Conservation (phyloP, 495 filamentous ascomycete genomes). For the Rhypophila decipiens region DNA sequence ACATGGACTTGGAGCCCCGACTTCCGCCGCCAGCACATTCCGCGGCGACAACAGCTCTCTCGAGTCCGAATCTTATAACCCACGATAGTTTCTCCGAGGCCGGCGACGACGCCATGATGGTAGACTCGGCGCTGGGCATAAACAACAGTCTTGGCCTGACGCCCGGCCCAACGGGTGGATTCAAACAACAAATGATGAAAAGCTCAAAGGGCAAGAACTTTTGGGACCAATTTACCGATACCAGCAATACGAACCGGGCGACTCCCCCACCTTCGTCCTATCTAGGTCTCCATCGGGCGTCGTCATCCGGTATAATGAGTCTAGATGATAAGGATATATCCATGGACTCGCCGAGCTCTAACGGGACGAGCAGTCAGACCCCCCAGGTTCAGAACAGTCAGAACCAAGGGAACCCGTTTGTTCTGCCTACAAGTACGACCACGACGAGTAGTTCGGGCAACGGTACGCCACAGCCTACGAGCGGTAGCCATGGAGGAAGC, state of each 20-base stretch:
- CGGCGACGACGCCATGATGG: conserved; percentile 56
- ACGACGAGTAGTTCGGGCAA: conserved; percentile 21
- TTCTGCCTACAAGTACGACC: conserved; percentile 10
- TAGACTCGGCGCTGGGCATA: conserved; percentile 32
- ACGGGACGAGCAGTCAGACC: conserved; percentile 15
- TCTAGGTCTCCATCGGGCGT: conserved; percentile 44
- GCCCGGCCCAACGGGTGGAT: conserved; percentile 48
- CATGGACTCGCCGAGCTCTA: conserved; percentile 60
- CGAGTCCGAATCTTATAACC: conserved; percentile 40
- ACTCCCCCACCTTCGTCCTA: conserved; percentile 59
- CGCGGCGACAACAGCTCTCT: conserved; percentile 45
- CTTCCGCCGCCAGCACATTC: conserved; percentile 20
- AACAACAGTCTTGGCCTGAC: conserved; percentile 36
- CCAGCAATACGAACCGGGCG: conserved; percentile 46
- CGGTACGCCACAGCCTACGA: conserved; percentile 17
- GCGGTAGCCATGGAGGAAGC: conserved; percentile 40
- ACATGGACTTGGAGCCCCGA: conserved; percentile 45
- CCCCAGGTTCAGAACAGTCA: no score
- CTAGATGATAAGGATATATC: conserved; percentile 63
- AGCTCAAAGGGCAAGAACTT: conserved; percentile 68
- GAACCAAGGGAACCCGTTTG: conserved; percentile 15
- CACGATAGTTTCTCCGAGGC: conserved; percentile 51
- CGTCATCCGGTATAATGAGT: conserved; percentile 42
- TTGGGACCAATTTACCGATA: conserved; percentile 69
- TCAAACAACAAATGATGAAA: conserved; percentile 63